These are phyloP conservation scores for Starmerella scarabaei DNA, from an alignment of 805 yeast species.

Conservation along the genomic window DNA sequence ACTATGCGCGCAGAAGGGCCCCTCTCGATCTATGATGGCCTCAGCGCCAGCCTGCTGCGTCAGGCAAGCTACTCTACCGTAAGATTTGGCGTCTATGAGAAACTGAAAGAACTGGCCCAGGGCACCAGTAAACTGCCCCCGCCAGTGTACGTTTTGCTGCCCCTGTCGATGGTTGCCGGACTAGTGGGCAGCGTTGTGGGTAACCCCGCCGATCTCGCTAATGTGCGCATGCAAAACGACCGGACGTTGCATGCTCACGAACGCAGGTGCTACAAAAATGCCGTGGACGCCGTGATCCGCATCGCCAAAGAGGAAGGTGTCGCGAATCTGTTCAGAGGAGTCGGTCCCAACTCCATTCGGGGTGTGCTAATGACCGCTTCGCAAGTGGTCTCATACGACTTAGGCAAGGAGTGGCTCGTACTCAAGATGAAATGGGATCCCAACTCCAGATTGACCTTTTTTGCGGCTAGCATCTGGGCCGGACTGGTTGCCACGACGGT, in stretches of 20 bases:
- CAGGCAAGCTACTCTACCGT: constrained; percentile 84
- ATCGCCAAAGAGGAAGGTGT: constrained; percentile 50
- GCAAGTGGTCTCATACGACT: constrained; percentile 78
- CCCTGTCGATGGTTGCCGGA: constrained; percentile 77
- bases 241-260: constrained; percentile 49
- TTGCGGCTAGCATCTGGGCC: constrained; percentile 63
- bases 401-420: constrained; percentile 52
- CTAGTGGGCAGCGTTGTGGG: constrained; percentile 76
- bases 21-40: constrained; percentile 62
- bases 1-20: constrained; percentile 50
- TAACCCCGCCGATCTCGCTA: constrained; percentile 77
- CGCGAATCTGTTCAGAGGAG: constrained; percentile 52
- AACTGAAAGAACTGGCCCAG: constrained; percentile 40
- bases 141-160: constrained; percentile 47
- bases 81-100: constrained; percentile 76
- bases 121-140: constrained; percentile 31
- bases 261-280: constrained; percentile 64
- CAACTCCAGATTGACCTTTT: constrained; percentile 55
- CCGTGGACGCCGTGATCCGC: constrained; percentile 58
- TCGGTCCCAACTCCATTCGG: constrained; percentile 63
- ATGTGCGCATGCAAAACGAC: constrained; percentile 86
- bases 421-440: constrained; percentile 40
- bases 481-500: constrained; percentile 84
- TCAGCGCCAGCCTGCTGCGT: constrained; percentile 67
- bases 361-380: constrained; percentile 84